phyloP scores from a whole-genome alignment of 805 yeast species.

The Trichomonascus vanleenenianus region DNA sequence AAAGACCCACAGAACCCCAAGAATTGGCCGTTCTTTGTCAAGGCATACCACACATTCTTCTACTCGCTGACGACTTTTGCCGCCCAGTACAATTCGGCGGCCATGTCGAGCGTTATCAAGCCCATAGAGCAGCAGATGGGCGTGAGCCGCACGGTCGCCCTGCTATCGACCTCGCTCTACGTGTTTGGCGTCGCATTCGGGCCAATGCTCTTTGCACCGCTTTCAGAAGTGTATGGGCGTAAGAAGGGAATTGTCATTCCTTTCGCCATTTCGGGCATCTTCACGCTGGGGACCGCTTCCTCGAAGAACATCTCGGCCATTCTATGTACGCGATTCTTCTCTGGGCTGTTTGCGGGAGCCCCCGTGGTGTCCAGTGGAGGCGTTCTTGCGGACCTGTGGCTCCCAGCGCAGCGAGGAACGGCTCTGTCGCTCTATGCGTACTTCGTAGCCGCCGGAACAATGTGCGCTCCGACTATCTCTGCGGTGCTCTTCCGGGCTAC shows the following conservation, averaged over 20 bases:
- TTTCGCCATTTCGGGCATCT: slow-evolving; percentile 32
- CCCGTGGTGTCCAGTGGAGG: slow-evolving; percentile 57
- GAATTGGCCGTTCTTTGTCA: slow-evolving; percentile 41
- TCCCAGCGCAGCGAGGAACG: slow-evolving; percentile 43
- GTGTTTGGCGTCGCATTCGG: slow-evolving; percentile 64
- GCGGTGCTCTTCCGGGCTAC: slow-evolving; percentile 36
- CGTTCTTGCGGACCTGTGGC: slow-evolving; percentile 48
- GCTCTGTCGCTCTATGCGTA: slow-evolving; percentile 44
- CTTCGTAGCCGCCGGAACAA: slow-evolving; percentile 38
- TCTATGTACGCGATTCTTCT: slow-evolving; percentile 46
- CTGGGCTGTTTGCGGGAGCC: slow-evolving; percentile 54
- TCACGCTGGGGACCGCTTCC: slow-evolving; percentile 45
- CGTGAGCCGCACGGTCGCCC: slow-evolving; percentile 39
- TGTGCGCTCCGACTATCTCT: slow-evolving; percentile 42
- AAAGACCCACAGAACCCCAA: slow-evolving; percentile 52
- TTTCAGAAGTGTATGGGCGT: slow-evolving; percentile 48
- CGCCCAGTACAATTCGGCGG: slow-evolving; percentile 41
- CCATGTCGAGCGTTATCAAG: slow-evolving; percentile 33
- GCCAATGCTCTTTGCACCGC: slow-evolving; percentile 57
- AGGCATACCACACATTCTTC: slow-evolving; percentile 33
- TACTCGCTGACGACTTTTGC: slow-evolving; percentile 36
- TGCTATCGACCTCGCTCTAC: slow-evolving; percentile 49
- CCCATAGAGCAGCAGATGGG: slow-evolving; percentile 33
- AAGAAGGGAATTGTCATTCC: slow-evolving; percentile 39
- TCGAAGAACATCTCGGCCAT: slow-evolving; percentile 44